Base-by-base conservation (phyloP, 2,329 filamentous ascomycete species). In the Colletotrichum endophyticum region DNA sequence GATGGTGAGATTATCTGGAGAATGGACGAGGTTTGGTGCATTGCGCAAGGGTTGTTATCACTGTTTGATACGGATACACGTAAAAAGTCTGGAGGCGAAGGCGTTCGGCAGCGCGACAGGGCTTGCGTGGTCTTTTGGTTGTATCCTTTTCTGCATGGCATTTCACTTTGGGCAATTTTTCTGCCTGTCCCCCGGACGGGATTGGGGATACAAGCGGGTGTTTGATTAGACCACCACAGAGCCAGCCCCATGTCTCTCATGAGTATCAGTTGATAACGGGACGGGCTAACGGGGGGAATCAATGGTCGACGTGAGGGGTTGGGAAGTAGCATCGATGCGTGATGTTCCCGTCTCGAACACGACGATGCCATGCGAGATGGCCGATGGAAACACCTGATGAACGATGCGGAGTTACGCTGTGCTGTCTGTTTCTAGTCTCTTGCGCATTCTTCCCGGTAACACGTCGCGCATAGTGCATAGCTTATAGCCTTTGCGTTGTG, bases 291-390 rank as follows among this genome's bases (percentile, higher is more conserved):
- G 25, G 64, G 16, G 61, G 15, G 57, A 19, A 27, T 57, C 3
- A 8, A 15, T 27, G 25, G 53, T 57, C 19, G 56, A 28, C 5
- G 56, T 59, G 25, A 62, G 59, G 27, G 27, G 36, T 57, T 66
- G 27, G 25, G 61, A 49, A 56, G 44, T 32, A 34, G n/a, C 56
- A 70, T 59, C 66, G 71, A 44, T 27, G 63, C 63, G 63, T 66
- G 63, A 49, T 63, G 16, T 56, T 56, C 28, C 49, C 61, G 44
- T 22, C 27, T 49, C 25, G 27, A 28, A 71, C 69, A 28, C 61
- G 44, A 72, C 66, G 71, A 73, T 63, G 66, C 56, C 70, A 56
- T 64, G 73, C 73, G 27, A 73, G 73, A 75, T 32, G 70, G 16
- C 70, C 73, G 70, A 75, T 73, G 73, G 57, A 57, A 32, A 25